Conservation (phyloP, 495 filamentous ascomycete species). For the Cercophora samala region DNA sequence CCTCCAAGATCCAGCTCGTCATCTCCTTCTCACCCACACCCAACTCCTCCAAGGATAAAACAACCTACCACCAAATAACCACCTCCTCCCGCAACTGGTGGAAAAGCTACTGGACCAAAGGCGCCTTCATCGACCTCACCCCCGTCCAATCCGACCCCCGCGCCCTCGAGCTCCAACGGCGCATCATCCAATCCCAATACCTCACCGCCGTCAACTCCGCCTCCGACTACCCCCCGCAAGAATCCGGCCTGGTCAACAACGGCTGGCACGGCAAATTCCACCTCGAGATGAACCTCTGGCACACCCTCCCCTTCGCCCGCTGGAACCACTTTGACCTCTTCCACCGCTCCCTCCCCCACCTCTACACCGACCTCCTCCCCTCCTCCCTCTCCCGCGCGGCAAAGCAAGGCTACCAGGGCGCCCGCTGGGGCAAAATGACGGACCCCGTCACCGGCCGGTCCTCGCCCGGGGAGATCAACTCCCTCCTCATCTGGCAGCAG, state of each 20-base stretch:
- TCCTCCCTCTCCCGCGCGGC: constrained; percentile 45
- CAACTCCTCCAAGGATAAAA: background rate
- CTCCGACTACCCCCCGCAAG: constrained; percentile 38
- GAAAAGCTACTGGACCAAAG: constrained; percentile 44
- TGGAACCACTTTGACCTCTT: constrained; percentile 51
- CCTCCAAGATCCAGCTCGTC: constrained; percentile 29
- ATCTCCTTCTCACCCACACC: constrained; percentile 34
- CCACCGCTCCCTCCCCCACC: constrained; percentile 42
- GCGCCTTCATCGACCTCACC: constrained; percentile 49
- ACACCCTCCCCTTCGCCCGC: constrained; percentile 50
- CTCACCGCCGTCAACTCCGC: constrained; percentile 48
- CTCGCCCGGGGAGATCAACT: constrained; percentile 57
- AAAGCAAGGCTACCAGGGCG: constrained; percentile 50
- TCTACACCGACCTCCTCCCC: constrained; percentile 48
- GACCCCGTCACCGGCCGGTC: constrained; percentile 50
- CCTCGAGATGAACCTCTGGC: constrained; percentile 56
- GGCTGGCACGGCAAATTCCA: constrained; percentile 56
- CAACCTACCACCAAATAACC: constrained; percentile 11
- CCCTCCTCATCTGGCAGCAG: constrained; percentile 55
- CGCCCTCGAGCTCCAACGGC: constrained; percentile 48
- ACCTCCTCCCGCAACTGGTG: constrained; percentile 33
- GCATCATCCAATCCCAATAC: constrained; percentile 50
- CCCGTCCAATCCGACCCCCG: constrained; percentile 30
- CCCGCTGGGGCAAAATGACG: constrained; percentile 58
- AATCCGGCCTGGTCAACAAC: constrained; percentile 52